Evolutionary conservation across 495 filamentous ascomycete species (phyloP).

Genomic region (Parathielavia hyrcaniae): DNA sequence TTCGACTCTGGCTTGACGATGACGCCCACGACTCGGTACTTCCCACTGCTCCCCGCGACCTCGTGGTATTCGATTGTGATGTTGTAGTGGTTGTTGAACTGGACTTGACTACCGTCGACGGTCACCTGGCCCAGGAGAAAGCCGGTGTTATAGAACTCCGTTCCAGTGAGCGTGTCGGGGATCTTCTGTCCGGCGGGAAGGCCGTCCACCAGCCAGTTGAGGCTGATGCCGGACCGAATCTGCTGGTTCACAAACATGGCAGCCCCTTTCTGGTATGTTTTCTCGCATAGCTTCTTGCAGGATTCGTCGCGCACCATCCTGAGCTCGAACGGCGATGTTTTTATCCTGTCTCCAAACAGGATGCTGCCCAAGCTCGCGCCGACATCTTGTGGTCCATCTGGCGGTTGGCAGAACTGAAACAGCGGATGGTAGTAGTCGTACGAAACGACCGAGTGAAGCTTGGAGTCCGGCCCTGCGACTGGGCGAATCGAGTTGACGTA

Average conservation of each 20-base stretch:
- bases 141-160: conserved; percentile 76
- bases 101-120: conserved; percentile 40
- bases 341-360: conserved; percentile 91
- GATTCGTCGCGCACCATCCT: conserved; percentile 77
- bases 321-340: conserved; percentile 82
- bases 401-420: conserved; percentile 81
- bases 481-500: conserved; percentile 91
- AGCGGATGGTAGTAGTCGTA: conserved; percentile 90
- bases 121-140: conserved; percentile 71
- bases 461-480: conserved; percentile 66
- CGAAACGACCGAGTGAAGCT: conserved; percentile 81
- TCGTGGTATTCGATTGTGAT: conserved; percentile 91
- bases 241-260: conserved; percentile 74
- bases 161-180: conserved; percentile 62
- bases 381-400: conserved; percentile 64
- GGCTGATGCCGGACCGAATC: conserved; percentile 74
- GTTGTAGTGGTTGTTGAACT: conserved; percentile 89
- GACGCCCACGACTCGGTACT: conserved; percentile 86
- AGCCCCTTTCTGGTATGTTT: conserved; percentile 58
- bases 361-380: conserved; percentile 92
- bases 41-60: conserved; percentile 48
- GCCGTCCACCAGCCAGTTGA: conserved; percentile 95
- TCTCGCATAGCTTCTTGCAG: conserved; percentile 71
- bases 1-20: conserved; percentile 74
- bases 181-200: conserved; percentile 79